Evolutionary conservation across 2,329 filamentous ascomycete genomes (phyloP).

Genomic region (Drechslerella dactyloides): DNA sequence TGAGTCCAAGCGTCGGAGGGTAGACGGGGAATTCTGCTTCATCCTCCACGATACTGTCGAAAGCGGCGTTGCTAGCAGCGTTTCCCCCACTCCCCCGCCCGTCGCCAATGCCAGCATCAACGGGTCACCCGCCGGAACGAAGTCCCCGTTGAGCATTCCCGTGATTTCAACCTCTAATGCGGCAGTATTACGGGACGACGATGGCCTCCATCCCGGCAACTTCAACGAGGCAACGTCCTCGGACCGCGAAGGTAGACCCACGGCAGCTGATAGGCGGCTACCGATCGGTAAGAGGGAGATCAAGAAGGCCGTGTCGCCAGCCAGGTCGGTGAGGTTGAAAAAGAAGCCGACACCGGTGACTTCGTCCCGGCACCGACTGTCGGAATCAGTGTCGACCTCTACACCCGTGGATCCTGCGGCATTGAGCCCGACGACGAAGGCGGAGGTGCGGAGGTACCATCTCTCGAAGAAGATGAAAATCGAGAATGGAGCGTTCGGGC

Average conservation of each 20-base stretch:
- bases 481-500: conserved; percentile 41
- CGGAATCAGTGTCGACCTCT: conserved; percentile 36
- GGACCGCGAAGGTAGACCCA: conserved; percentile 43
- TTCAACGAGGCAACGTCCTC: conserved; percentile 29
- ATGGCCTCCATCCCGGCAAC: conserved; percentile 18
- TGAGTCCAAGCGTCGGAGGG: conserved; percentile 48
- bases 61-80: conserved; percentile 12
- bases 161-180: conserved; percentile 18
- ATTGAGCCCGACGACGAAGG: conserved; percentile 36
- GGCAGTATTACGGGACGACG: conserved; percentile 11
- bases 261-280: conserved; percentile 36
- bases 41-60: conserved; percentile 47
- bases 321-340: conserved; percentile 45
- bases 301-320: conserved; percentile 47
- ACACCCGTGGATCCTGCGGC: conserved; percentile 16
- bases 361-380: conserved; percentile 30
- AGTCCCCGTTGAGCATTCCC: conserved; percentile 20
- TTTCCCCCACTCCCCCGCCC: conserved; percentile 12
- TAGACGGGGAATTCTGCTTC: conserved; percentile 49
- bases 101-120: conserved; percentile 11
- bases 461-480: conserved; percentile 48
- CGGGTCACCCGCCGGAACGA: conserved; percentile 8
- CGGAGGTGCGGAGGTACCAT: conserved; percentile 48
- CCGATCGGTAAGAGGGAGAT: conserved; percentile 35
- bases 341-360: conserved; percentile 36